Base-by-base conservation (phyloP, 768 basidiomycete genomes). In the Hypholoma sublateritium region DNA sequence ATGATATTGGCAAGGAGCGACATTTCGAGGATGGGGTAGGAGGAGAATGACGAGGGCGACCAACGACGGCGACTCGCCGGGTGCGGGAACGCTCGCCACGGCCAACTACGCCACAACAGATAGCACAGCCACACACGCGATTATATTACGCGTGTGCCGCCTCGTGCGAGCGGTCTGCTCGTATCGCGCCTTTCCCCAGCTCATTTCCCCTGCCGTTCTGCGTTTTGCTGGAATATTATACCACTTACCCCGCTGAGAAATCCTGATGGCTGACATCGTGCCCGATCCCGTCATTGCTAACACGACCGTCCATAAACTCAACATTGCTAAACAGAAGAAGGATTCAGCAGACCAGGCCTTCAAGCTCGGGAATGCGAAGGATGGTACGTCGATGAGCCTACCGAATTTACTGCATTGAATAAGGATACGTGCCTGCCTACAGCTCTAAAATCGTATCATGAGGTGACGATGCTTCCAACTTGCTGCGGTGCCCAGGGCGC, bases 381-480 rank as follows among this genome's bases (percentile, higher is more conserved):
- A 74, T 62, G 88, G 89, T 88, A 58, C 50, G 81, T 50, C 21
- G 24, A 19, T 12, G n/a, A 37, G 8, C 16, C 37, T 2, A 3
- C 17, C 16, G 8, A 1, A 21, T 21, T 6, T 14, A 9, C 5
- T 8, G 19, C 16, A 1, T 19, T 46, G 39, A n/a, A 16, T 41
- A 41, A 17, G 7, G 35, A 3, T 28, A 46, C 19, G 13, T n/a
- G 50, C 50, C 44, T 55, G 36, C 14, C 44, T 59, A 5, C 55
- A 93, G 91, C 91, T 53, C 72, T 93, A 24, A 72, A 79, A 66
- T 76, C 76, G 1, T 93, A 93, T 71, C 88, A 93, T 67, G 80
- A 84, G 79, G 91, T 91, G 64, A 60, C 44, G 50, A 19, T 24
- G 60, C 60, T 53, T 54, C 53, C 50, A 17, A 44, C 50, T 19